Evolutionary conservation across 371 early-diverging fungal genomes (phyloP).

Genomic region (Thermomucor indicae-seudaticae): DNA sequence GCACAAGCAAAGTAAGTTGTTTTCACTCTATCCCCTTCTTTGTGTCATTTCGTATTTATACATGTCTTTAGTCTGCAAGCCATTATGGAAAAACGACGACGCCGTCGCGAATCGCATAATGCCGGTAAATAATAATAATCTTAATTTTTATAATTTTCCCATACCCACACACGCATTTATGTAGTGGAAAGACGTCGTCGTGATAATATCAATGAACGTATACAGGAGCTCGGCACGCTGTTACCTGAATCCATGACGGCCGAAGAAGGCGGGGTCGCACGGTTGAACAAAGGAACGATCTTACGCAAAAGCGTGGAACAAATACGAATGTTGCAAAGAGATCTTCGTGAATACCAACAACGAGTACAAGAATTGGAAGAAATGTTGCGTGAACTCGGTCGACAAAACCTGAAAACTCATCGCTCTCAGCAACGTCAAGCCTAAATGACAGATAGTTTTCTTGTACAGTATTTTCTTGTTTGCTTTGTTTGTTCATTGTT

Average conservation of each 20-base stretch:
- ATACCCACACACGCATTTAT: neutral
- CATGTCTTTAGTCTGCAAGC: slow-evolving; percentile 25
- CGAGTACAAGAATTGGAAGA: slow-evolving; percentile 69
- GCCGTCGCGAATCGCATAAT: slow-evolving; percentile 94
- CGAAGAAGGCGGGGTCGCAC: slow-evolving; percentile 50
- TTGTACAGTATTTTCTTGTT: too few relatives aligned
- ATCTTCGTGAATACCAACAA: slow-evolving; percentile 45
- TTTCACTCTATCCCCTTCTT: neutral
- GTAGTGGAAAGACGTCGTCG: slow-evolving; percentile 91
- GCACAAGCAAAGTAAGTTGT: slow-evolving; percentile 25
- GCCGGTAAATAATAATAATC: slow-evolving; percentile 54
- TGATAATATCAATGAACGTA: slow-evolving; percentile 97
- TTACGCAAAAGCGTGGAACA: slow-evolving; percentile 88
- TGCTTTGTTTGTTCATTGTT: too few relatives aligned
- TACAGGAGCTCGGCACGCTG: slow-evolving; percentile 86
- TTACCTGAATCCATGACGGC: slow-evolving; percentile 66
- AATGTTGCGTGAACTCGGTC: too few relatives aligned
- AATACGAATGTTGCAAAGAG: slow-evolving; percentile 64
- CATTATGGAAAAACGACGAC: slow-evolving; percentile 78
- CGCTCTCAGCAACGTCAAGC: too few relatives aligned
- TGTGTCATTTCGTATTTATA: neutral
- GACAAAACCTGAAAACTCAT: too few relatives aligned
- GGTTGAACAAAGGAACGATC: slow-evolving; percentile 79
- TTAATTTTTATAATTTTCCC: neutral
- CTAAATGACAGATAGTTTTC: too few relatives aligned